These are phyloP conservation scores for Trichoderma oligosporum DNA, from an alignment of 2,329 filamentous ascomycete species.

Conservation along the genomic window DNA sequence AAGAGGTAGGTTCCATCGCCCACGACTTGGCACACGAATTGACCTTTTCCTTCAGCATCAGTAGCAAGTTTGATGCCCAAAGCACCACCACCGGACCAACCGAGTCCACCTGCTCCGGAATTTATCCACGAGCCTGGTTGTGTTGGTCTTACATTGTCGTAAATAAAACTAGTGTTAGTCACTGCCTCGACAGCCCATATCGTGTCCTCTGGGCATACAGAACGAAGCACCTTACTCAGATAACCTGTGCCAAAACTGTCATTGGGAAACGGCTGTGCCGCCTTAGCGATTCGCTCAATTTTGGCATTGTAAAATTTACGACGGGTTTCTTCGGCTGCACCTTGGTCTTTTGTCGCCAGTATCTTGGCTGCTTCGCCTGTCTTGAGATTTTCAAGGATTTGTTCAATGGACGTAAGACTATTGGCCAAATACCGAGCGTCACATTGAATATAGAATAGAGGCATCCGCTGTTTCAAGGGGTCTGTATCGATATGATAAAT, in stretches of 20 bases:
- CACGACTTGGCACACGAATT: neutral
- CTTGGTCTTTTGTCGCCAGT: neutral
- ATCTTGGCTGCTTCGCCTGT: neutral
- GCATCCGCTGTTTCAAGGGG: neutral
- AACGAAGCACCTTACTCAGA: neutral
- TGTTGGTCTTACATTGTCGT: neutral
- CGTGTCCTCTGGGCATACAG: neutral
- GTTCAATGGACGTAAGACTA: neutral
- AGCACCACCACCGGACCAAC: neutral
- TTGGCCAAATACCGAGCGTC: neutral
- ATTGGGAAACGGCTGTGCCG: neutral
- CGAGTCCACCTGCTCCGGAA: neutral
- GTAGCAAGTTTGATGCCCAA: neutral
- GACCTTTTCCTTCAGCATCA: neutral
- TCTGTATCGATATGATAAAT: neutral
- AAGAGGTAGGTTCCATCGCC: neutral
- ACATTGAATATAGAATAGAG: neutral
- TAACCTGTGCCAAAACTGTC: neutral
- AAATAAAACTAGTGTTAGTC: neutral
- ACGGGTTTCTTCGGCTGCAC: neutral
- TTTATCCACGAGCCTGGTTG: neutral
- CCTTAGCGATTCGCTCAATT: neutral
- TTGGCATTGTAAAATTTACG: neutral
- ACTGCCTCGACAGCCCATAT: slow-evolving; percentile 2
- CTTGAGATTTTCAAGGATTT: neutral